Conservation (phyloP, 2,329 filamentous ascomycete genomes). For the Colletotrichum sp. region DNA sequence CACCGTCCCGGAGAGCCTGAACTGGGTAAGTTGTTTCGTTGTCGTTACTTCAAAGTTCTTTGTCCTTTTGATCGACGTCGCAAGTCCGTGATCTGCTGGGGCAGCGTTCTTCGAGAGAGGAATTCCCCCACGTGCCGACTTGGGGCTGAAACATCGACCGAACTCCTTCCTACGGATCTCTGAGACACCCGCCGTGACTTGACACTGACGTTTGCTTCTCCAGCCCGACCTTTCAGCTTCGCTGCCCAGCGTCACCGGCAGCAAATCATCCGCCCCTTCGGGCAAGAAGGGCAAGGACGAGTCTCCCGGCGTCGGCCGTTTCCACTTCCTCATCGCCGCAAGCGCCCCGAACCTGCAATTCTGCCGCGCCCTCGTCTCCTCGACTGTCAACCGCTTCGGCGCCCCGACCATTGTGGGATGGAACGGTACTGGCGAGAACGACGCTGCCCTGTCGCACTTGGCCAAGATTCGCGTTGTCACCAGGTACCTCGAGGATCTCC, state of each 20-base stretch:
- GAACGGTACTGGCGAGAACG: conserved; percentile 38
- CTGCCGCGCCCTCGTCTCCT: conserved; percentile 44
- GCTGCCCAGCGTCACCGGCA: conserved; percentile 6
- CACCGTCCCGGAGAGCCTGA: conserved; percentile 11
- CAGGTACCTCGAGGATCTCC: conserved; percentile 36
- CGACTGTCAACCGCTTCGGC: conserved; percentile 41
- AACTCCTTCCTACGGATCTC: background rate
- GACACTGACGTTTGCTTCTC: conserved; percentile 13
- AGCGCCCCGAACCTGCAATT: conserved; percentile 39
- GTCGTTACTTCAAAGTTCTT: background rate
- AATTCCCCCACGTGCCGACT: conserved; percentile 7
- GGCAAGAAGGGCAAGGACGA: background rate
- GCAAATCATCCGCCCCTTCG: conserved; percentile 2
- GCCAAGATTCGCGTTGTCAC: conserved; percentile 43
- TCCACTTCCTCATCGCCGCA: conserved; percentile 44
- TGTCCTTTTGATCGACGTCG: background rate
- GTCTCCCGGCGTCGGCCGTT: conserved; percentile 14
- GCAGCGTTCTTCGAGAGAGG: background rate
- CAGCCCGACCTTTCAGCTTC: conserved; percentile 20
- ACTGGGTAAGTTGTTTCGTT: conserved; percentile 18
- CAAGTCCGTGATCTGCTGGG: background rate
- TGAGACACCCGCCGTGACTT: conserved; percentile 2
- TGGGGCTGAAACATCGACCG: conserved; percentile 11
- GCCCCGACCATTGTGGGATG: conserved; percentile 42
- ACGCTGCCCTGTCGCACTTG: conserved; percentile 40